These are phyloP conservation scores for Colletotrichum chrysophilum DNA, from an alignment of 2,329 filamentous ascomycete genomes.

Conservation along the genomic window DNA sequence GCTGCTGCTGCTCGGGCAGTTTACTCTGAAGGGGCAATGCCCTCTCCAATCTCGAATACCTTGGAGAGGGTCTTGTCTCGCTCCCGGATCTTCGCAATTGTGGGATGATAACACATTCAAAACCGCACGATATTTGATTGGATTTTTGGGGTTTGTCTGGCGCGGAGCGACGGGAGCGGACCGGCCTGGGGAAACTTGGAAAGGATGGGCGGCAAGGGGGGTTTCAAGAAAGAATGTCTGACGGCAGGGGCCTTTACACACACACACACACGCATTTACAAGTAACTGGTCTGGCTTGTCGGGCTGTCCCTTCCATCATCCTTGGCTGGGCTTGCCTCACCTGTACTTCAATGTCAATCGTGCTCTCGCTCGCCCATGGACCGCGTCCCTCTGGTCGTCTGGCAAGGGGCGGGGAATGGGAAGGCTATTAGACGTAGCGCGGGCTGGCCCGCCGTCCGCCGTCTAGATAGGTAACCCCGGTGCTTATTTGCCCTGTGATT, in stretches of 20 bases:
- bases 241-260: not conserved
- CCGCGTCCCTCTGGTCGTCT: not conserved
- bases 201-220: not conserved
- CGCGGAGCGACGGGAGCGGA: conserved; percentile 14
- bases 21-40: not conserved
- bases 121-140: conserved; percentile 6
- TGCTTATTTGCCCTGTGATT: not conserved
- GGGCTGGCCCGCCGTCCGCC: not conserved
- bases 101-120: not conserved
- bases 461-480: not conserved
- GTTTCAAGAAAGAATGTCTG: not conserved
- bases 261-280: not conserved
- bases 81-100: not conserved
- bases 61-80: not conserved
- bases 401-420: not conserved
- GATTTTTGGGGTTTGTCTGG: not conserved
- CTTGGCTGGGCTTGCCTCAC: not conserved
- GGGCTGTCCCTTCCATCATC: conserved; percentile 2
- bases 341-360: not conserved
- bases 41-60: not conserved
- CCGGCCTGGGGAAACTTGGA: conserved; percentile 12
- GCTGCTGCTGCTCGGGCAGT: not conserved
- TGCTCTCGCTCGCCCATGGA: not conserved
- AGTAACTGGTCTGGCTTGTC: not conserved
- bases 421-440: not conserved